Base-by-base conservation (phyloP, 176 grass and related monocot genomes). In the Guadua angustifolia region DNA sequence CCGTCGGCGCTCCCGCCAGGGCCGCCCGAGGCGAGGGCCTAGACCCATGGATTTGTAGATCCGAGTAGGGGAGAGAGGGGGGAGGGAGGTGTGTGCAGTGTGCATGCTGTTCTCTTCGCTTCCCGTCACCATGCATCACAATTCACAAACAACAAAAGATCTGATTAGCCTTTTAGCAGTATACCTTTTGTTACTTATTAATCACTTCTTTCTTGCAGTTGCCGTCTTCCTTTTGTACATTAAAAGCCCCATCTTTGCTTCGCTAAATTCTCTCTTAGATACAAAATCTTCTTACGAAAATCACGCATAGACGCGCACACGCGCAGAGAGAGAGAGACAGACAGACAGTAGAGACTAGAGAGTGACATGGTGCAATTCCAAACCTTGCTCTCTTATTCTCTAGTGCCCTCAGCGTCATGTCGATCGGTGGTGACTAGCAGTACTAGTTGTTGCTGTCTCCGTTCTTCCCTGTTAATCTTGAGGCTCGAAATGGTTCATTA, bases 41-140 rank as follows among this genome's bases (percentile, higher is more conserved):
- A 14, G 88, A 86, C 68, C 74, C 88, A 26, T 90, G 88, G 88
- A 78, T 86, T 73, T 90, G 88, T 86, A 90, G 84, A 83, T 90
- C 88, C 66, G 88, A 90, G 79, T 90, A 90, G 84, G 21, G 1
- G 52, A 40, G n/a, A 21, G 60, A 45, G 35, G 8, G 18, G 12
- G 8, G 7, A 15, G 21, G 57, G 38, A 59, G 52, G 29, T 9
- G 40, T 9, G 40, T 9, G 21, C 7, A 9, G 12, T 1, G 22
- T 12, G 39, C 75, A 85, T 80, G 87, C 71, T 17, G 75, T 64
- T 49, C 32, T 32, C 29, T 24, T 53, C 6, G 69, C 42, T 65
- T 60, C 77, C 68, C 75, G 73, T 69, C 79, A 26, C 78, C 88
- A 89, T 89, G 88, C 88, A 89, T 85, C 60, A 57, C 38, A 77